These are phyloP conservation scores for Diaporthe amygdali DNA, from an alignment of 2,329 filamentous ascomycete species.

Conservation along the genomic window DNA sequence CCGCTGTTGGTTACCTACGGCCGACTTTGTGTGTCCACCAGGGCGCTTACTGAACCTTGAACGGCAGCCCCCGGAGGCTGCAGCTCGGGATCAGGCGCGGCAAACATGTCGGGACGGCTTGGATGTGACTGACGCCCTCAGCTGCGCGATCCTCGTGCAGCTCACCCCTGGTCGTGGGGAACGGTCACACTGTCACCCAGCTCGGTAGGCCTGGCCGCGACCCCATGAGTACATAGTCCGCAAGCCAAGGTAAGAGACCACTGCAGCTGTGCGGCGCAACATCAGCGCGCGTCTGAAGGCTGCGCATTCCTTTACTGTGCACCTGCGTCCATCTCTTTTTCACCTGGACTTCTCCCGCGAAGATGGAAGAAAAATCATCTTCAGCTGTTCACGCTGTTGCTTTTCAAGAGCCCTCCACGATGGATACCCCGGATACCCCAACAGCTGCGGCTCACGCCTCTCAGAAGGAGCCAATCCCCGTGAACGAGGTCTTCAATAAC, in stretches of 20 bases:
- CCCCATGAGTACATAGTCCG: background rate
- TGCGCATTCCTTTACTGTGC: background rate
- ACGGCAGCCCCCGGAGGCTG: background rate
- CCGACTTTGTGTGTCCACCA: background rate
- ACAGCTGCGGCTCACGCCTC: background rate
- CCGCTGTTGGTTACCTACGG: background rate
- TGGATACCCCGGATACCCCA: conserved; percentile 27
- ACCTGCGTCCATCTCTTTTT: background rate
- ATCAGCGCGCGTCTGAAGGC: background rate
- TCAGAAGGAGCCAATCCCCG: conserved; percentile 7
- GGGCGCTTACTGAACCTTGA: background rate
- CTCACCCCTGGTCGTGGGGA: conserved; percentile 12
- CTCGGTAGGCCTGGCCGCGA: conserved; percentile 8
- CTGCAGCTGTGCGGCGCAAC: conserved; percentile 20
- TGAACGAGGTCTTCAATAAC: conserved; percentile 2
- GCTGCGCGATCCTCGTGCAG: conserved; percentile 19
- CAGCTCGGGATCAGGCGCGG: background rate
- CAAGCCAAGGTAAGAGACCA: conserved; percentile 2
- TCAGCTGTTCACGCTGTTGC: background rate
- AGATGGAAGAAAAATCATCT: background rate
- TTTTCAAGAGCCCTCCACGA: background rate
- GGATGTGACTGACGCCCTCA: conserved; percentile 12
- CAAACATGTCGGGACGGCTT: background rate
- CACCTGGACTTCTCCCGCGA: background rate
- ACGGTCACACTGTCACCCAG: conserved; percentile 10